Evolutionary conservation across 306 rosid species (phyloP).

Genomic region (Benincasa hispida): DNA sequence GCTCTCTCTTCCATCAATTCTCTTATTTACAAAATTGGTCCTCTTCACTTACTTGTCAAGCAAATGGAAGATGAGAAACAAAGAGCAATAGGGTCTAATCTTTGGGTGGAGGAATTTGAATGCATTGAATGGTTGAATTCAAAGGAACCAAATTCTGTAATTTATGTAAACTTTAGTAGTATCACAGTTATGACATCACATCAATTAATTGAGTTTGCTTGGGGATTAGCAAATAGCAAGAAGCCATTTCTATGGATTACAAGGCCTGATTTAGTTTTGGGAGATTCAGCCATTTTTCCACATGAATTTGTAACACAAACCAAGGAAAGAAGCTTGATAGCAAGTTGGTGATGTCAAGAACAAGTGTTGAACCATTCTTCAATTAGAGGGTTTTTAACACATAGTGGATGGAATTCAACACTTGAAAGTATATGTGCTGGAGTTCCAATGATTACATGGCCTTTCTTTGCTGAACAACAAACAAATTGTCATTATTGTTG

Average conservation of each 20-base stretch:
- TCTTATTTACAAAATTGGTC: not conserved
- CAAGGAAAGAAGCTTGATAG: slow-evolving; percentile 20
- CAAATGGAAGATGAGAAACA: not conserved
- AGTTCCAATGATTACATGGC: slow-evolving; percentile 28
- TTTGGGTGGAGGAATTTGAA: slow-evolving; percentile 33
- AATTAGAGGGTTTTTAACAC: slow-evolving; percentile 27
- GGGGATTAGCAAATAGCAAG: slow-evolving; percentile 29
- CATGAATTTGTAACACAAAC: slow-evolving; percentile 13
- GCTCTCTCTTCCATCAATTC: not conserved
- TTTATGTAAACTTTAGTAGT: slow-evolving; percentile 11
- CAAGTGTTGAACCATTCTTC: slow-evolving; percentile 31
- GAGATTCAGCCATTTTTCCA: slow-evolving; percentile 16
- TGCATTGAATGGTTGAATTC: slow-evolving; percentile 38
- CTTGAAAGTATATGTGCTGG: slow-evolving; percentile 31
- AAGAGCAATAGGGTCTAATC: slow-evolving; percentile 14
- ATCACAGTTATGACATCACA: slow-evolving; percentile 20
- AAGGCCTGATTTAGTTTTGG: slow-evolving; percentile 32
- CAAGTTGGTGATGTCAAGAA: slow-evolving; percentile 46
- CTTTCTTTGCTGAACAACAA: slow-evolving; percentile 31
- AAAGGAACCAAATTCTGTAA: slow-evolving; percentile 8
- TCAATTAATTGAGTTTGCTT: slow-evolving; percentile 33
- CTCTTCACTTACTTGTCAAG: not conserved
- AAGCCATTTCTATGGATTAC: slow-evolving; percentile 32
- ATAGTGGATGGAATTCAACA: slow-evolving; percentile 15
- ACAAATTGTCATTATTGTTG: slow-evolving; percentile 18